Base-by-base conservation (phyloP, 768 basidiomycete genomes). In the Hypsizygus marmoreus region DNA sequence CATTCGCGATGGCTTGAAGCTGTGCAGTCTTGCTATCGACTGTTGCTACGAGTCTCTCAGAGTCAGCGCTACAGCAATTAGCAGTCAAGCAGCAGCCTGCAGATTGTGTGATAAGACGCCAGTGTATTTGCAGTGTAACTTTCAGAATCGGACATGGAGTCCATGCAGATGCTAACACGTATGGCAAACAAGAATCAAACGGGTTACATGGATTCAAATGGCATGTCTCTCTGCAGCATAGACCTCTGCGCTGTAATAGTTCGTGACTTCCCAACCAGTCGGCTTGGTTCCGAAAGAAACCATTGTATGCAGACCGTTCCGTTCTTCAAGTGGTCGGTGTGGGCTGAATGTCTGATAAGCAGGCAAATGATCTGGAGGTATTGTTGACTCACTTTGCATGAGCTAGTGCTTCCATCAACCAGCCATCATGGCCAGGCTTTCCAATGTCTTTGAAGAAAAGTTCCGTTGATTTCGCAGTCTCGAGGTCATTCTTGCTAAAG, bases 201-300 rank as follows among this genome's bases (percentile, higher is more conserved):
- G n/a, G n/a, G n/a, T n/a, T n/a, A n/a, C n/a, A n/a, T 24, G 4
- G 22, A 16, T 34, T 43, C n/a, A n/a, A n/a, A n/a, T n/a, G 19
- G 20, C 22, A 13, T 26, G 40, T 29, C 49, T 44, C 37, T 50
- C 49, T 26, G 33, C 33, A 11, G 49, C 43, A 12, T 38, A 52
- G 17, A 55, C 28, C 44, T 56, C 54, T 12, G 50, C 29, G 28
- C 44, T 48, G 23, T 56, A 49, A 44, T 52, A 56, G 14, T 47
- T 48, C 13, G 51, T 53, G n/a, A 53, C 48, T 16, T 53, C 51
- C 47, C 54, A 55, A 19, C 50, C 50, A 11, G 40, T 46, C 4
- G 51, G 47, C 17, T 56, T 52, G 19, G 47, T 56, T 10, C 47
- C 51, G 14, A 52, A 56, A 17, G 51, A 53, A 19, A 49, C 34